These are phyloP conservation scores for Ceratocystis destructans DNA, from an alignment of 2,329 filamentous ascomycete genomes.

Conservation along the genomic window DNA sequence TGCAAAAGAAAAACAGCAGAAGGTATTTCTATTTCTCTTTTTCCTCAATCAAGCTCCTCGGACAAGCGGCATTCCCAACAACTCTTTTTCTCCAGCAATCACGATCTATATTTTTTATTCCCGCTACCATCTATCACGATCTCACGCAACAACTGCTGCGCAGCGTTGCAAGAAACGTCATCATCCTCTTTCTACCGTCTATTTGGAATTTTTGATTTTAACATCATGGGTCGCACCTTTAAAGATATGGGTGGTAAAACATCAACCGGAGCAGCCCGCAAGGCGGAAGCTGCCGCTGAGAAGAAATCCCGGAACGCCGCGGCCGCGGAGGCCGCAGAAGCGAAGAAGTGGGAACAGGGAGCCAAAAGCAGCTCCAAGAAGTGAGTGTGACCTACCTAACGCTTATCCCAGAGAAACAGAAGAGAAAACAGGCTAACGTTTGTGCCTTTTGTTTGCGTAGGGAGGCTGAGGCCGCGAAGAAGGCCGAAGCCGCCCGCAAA, in stretches of 20 bases:
- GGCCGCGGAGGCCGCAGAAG: conserved; percentile 53
- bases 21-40: conserved; percentile 6
- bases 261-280: conserved; percentile 74
- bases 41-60: neutral
- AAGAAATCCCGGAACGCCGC: conserved; percentile 62
- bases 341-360: conserved; percentile 70
- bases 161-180: neutral
- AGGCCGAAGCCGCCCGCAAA: conserved; percentile 67
- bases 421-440: conserved; percentile 1
- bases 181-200: neutral
- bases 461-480: conserved; percentile 72
- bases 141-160: neutral
- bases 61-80: neutral
- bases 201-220: conserved; percentile 6
- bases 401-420: conserved; percentile 4
- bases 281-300: conserved; percentile 71
- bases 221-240: conserved; percentile 58
- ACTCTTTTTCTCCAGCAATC: neutral
- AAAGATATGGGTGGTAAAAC: conserved; percentile 75
- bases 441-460: conserved; percentile 33
- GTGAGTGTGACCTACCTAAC: conserved; percentile 39
- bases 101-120: conserved; percentile 1
- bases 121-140: neutral
- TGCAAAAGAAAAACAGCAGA: neutral
- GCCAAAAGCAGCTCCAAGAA: conserved; percentile 77